phyloP scores from a whole-genome alignment of 805 yeast genomes.

The Grigorovia jiainica region DNA sequence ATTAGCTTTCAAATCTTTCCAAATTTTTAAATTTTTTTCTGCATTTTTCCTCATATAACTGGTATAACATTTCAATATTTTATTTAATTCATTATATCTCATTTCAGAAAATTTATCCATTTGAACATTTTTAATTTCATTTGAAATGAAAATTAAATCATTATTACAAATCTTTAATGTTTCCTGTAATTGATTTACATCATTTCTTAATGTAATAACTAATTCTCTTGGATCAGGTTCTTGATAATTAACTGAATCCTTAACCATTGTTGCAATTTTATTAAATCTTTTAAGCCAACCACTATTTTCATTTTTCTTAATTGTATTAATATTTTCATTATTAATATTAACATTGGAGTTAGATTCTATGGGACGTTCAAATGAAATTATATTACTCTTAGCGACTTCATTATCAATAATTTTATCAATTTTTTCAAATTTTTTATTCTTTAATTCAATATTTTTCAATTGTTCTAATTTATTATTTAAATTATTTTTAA shows the following conservation, averaged over 20 bases:
- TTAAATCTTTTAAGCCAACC: slow-evolving; percentile 20
- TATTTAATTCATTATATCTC: slow-evolving; percentile 17
- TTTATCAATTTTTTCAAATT: slow-evolving; percentile 16
- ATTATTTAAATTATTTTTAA: slow-evolving; percentile 15
- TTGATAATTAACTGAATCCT: slow-evolving; percentile 25
- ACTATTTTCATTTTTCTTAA: slow-evolving; percentile 4
- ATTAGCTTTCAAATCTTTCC: slow-evolving; percentile 19
- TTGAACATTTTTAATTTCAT: slow-evolving; percentile 26
- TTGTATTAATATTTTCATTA: not conserved
- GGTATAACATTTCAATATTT: slow-evolving; percentile 19
- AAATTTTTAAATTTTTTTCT: slow-evolving; percentile 19
- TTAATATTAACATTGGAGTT: not conserved
- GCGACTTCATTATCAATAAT: slow-evolving; percentile 16
- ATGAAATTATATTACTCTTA: slow-evolving; percentile 13
- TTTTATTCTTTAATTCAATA: slow-evolving; percentile 18
- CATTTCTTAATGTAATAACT: slow-evolving; percentile 15
- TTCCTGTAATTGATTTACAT: slow-evolving; percentile 18
- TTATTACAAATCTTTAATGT: slow-evolving; percentile 19
- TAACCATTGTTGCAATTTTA: slow-evolving; percentile 25
- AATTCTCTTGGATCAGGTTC: slow-evolving; percentile 20
- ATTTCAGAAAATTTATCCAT: slow-evolving; percentile 22
- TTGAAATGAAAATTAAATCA: slow-evolving; percentile 24
- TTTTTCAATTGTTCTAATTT: slow-evolving; percentile 21
- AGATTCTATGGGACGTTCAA: slow-evolving; percentile 10
- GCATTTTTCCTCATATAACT: slow-evolving; percentile 24